phyloP scores from a whole-genome alignment of 495 filamentous ascomycete species.

The Xylaria castorea region DNA sequence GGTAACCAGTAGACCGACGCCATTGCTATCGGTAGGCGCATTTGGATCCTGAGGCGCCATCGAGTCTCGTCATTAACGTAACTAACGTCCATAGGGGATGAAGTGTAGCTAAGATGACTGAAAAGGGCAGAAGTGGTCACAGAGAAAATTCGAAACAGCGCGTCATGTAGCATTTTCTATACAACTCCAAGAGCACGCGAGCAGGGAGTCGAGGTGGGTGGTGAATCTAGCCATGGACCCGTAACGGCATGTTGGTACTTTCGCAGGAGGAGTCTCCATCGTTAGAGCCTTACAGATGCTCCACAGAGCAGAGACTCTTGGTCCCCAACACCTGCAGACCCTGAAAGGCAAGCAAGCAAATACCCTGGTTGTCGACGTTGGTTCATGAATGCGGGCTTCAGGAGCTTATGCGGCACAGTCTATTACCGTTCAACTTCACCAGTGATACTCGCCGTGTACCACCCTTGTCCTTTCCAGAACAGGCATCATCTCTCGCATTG shows the following conservation, averaged over 20 bases:
- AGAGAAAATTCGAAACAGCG: background rate
- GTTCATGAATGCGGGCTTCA: slow-evolving; percentile 5
- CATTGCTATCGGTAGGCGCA: slow-evolving; percentile 45
- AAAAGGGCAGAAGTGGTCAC: background rate
- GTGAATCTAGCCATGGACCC: background rate
- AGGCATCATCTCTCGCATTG: background rate
- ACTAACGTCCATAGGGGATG: slow-evolving; percentile 34
- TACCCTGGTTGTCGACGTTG: slow-evolving; percentile 18
- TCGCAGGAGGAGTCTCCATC: slow-evolving; percentile 2
- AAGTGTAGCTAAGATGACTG: background rate
- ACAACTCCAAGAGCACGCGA: slow-evolving; percentile 1
- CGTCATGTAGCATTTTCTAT: slow-evolving; percentile 13
- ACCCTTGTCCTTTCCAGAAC: slow-evolving; percentile 18
- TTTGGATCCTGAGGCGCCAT: slow-evolving; percentile 43
- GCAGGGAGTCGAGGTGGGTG: slow-evolving; percentile 4
- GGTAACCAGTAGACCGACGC: slow-evolving; percentile 41
- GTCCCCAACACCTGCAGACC: background rate
- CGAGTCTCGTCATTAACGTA: slow-evolving; percentile 31
- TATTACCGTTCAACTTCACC: background rate
- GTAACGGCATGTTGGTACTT: slow-evolving; percentile 7
- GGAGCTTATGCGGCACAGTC: slow-evolving; percentile 11
- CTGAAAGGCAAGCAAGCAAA: background rate
- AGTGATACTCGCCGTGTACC: background rate
- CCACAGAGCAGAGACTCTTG: slow-evolving; percentile 13
- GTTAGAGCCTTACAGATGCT: slow-evolving; percentile 3